phyloP scores from a whole-genome alignment of 2,329 filamentous ascomycete species.

The Neofusicoccum cordaticola region DNA sequence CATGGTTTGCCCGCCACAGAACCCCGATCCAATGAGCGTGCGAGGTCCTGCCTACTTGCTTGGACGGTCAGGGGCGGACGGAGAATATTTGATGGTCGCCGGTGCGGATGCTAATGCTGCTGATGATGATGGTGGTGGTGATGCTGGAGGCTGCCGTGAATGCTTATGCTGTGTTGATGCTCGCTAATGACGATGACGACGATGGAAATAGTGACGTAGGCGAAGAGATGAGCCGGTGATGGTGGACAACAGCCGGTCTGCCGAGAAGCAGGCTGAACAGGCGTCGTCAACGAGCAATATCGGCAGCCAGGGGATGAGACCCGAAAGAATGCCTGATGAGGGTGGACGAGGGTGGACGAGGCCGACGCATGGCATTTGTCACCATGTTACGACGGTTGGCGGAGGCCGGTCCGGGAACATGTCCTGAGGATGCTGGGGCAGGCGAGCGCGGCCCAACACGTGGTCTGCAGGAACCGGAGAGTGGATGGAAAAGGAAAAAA shows the following conservation, averaged over 20 bases:
- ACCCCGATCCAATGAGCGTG: background rate
- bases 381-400: background rate
- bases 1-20: background rate
- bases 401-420: background rate
- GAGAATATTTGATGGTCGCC: background rate
- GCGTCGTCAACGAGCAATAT: background rate
- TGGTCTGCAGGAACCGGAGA: background rate
- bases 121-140: background rate
- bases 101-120: background rate
- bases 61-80: background rate
- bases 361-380: background rate
- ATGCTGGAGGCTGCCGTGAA: background rate
- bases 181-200: background rate
- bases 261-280: background rate
- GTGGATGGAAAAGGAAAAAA: background rate
- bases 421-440: background rate
- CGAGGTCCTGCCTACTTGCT: conserved; percentile 1
- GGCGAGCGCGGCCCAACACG: background rate
- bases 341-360: background rate
- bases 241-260: background rate
- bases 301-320: background rate
- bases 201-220: background rate
- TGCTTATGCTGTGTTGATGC: conserved; percentile 1
- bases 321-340: background rate
- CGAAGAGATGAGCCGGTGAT: background rate